Evolutionary conservation across 1,284 basidiomycete genomes (phyloP).

Genomic region (Wolfiporia cocos): DNA sequence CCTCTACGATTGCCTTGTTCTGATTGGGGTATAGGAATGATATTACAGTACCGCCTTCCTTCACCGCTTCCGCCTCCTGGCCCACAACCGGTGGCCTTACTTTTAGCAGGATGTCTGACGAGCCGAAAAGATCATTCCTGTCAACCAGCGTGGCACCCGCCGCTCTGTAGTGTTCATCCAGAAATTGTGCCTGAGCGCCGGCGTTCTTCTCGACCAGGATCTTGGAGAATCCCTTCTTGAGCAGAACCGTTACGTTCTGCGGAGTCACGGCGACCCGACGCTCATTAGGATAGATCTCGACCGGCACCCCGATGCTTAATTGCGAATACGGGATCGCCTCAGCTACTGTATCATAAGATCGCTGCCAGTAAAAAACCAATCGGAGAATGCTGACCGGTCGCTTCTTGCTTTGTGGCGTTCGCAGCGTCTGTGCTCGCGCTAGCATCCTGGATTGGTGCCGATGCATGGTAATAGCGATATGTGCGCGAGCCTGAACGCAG

Average conservation of each 20-base stretch:
- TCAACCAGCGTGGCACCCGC: slow-evolving; percentile 75
- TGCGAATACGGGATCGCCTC: slow-evolving; percentile 64
- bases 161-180: slow-evolving; percentile 69
- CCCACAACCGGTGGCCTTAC: slow-evolving; percentile 67
- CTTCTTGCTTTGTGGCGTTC: slow-evolving; percentile 14
- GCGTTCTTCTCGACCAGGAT: slow-evolving; percentile 72
- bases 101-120: slow-evolving; percentile 76
- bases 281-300: slow-evolving; percentile 71
- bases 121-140: slow-evolving; percentile 52
- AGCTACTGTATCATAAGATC: slow-evolving; percentile 1
- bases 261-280: slow-evolving; percentile 77
- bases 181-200: slow-evolving; percentile 67
- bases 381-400: slow-evolving; percentile 16
- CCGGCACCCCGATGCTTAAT: slow-evolving; percentile 72
- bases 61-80: slow-evolving; percentile 54
- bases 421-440: slow-evolving; percentile 10
- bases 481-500: slow-evolving; percentile 17
- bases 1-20: slow-evolving; percentile 68
- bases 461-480: slow-evolving; percentile 20
- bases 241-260: slow-evolving; percentile 62
- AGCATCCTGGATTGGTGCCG: slow-evolving; percentile 15
- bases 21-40: slow-evolving; percentile 82
- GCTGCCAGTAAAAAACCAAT: neutral
- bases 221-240: slow-evolving; percentile 74
- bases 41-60: slow-evolving; percentile 69